phyloP scores from a whole-genome alignment of 805 yeast genomes.

The Monosporozyma solicola region DNA sequence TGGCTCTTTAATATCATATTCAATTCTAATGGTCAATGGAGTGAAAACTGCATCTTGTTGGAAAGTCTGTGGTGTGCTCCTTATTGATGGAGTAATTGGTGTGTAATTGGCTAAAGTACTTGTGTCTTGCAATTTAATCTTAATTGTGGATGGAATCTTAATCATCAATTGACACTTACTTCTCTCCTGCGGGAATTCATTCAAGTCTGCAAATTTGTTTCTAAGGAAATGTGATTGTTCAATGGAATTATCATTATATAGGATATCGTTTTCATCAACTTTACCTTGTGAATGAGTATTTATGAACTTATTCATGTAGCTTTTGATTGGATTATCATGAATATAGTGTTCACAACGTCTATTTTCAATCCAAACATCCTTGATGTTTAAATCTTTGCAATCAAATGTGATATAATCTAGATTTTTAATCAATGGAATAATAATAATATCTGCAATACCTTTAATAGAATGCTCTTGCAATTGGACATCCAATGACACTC shows the following conservation, averaged over 20 bases:
- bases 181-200: conserved; percentile 22
- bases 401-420: conserved; percentile 61
- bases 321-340: conserved; percentile 25
- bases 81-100: conserved; percentile 35
- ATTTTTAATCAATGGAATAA: conserved; percentile 56
- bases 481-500: conserved; percentile 73
- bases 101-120: conserved; percentile 31
- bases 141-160: conserved; percentile 34
- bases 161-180: conserved; percentile 25
- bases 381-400: conserved; percentile 64
- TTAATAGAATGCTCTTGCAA: conserved; percentile 45
- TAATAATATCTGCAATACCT: conserved; percentile 78
- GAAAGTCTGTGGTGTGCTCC: conserved; percentile 28
- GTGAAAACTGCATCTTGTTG: conserved; percentile 47
- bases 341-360: conserved; percentile 33
- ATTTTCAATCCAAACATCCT: conserved; percentile 56
- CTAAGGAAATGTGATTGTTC: conserved; percentile 29
- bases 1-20: conserved; percentile 56
- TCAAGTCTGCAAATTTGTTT: conserved; percentile 25
- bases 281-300: neutral
- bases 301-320: neutral
- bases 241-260: conserved; percentile 20
- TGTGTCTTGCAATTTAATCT: conserved; percentile 49
- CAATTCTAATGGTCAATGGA: conserved; percentile 64
- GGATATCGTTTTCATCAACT: conserved; percentile 9